Conservation (phyloP, 1,284 basidiomycete genomes). For the Wolfiporia cocos region DNA sequence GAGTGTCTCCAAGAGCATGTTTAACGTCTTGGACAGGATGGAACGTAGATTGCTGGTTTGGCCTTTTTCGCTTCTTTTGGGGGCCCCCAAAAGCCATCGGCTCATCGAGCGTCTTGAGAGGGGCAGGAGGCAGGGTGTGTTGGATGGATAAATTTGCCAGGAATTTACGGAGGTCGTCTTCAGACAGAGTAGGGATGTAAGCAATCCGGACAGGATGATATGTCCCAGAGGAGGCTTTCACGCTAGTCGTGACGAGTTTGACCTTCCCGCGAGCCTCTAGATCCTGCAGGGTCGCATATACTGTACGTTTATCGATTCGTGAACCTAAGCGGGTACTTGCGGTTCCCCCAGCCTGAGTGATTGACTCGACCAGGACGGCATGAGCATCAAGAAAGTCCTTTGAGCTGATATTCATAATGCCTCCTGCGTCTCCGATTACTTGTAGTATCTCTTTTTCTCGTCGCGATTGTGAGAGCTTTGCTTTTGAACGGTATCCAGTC, state of each 20-base stretch:
- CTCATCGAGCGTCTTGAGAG: constrained; percentile 42
- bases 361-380: constrained; percentile 45
- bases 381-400: constrained; percentile 68
- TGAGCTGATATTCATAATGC: constrained; percentile 56
- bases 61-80: constrained; percentile 24
- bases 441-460: constrained; percentile 72
- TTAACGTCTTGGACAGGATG: constrained; percentile 36
- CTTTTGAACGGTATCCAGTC: constrained; percentile 28
- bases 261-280: constrained; percentile 59
- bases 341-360: constrained; percentile 52
- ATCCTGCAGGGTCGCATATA: constrained; percentile 48
- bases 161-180: constrained; percentile 46
- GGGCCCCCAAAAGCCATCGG: constrained; percentile 47
- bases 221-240: constrained; percentile 47
- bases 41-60: constrained; percentile 24
- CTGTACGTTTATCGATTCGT: constrained; percentile 68
- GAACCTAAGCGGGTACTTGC: constrained; percentile 64
- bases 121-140: constrained; percentile 24
- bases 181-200: constrained; percentile 49
- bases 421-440: constrained; percentile 55
- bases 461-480: constrained; percentile 69
- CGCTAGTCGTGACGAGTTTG: constrained; percentile 56
- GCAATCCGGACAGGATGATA: constrained; percentile 50
- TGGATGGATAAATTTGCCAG: constrained; percentile 41
- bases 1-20: too few relatives aligned